Evolutionary conservation across 148 eudicot species (phyloP), one percentile per base, ranked within the genome.

Genomic region (Rhododendron henanense): DNA sequence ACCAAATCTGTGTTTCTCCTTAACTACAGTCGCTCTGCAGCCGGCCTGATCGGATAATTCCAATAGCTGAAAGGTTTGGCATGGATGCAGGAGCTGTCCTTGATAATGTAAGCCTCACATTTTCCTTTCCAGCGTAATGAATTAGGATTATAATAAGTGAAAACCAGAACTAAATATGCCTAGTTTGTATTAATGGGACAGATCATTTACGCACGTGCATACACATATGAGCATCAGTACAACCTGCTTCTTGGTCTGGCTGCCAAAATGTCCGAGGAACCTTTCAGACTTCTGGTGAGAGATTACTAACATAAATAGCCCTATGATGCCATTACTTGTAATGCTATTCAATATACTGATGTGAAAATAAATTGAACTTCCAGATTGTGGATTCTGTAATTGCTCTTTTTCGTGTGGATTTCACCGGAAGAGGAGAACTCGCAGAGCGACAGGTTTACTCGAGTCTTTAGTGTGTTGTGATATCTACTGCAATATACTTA

Each of bases 191-290:
- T 55, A 33, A 85, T 79, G 33, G 23, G 61, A 57, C 84, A 97
- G 99, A 97, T 97, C 89, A 97, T 97, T 73, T 97, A 97, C 90
- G 99, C 99, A 77, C 98, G 99, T 85, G 99, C 99, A 48, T 97
- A 95, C 87, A 95, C 99, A n/a, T 97, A 97, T 69, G 99, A 97
- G 86, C 98, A 97, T 90, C 98, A 97, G 88, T 93, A 93, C 90
- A 97, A 94, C 90, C 93, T 95, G 88, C 99, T 97, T 76, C 96
- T 97, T 75, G 99, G 95, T 71, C 91, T 97, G 82, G 99, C 99
- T 61, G 99, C 98, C 78, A 97, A 97, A 91, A 97, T 95, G 99
- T 89, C 99, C 10, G 98, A 97, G 86, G 99, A 95, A 87, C 99
- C 99, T 67, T 97, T 97, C 81, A 87, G 98, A 88, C 93, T 97